phyloP scores from a whole-genome alignment of 75 land plant genomes.

The Pseudotsuga menziesii region DNA sequence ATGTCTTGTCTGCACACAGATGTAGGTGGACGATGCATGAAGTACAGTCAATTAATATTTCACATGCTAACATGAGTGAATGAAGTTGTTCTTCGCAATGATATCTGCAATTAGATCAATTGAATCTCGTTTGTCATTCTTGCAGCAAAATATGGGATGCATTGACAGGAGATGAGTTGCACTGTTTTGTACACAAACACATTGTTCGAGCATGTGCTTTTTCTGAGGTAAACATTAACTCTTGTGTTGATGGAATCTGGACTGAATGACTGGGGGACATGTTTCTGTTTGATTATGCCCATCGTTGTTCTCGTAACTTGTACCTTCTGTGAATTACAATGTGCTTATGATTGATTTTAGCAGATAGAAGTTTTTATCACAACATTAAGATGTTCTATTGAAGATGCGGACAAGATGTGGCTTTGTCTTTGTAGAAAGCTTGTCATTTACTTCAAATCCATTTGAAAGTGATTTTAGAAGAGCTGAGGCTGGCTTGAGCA shows the following conservation, averaged over 20 bases:
- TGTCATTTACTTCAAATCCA: background rate
- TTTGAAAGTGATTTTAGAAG: background rate
- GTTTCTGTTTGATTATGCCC: background rate
- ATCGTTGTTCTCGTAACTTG: background rate
- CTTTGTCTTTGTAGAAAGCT: background rate
- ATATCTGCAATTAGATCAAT: too few species aligned
- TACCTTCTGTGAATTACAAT: background rate
- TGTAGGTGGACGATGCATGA: too few species aligned
- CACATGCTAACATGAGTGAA: background rate
- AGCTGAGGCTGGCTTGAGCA: too few species aligned
- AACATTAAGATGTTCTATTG: background rate
- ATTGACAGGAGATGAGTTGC: slow-evolving; percentile 82
- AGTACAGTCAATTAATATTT: too few species aligned
- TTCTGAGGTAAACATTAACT: slow-evolving; percentile 63
- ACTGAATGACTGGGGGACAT: background rate
- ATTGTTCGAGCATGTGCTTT: slow-evolving; percentile 95
- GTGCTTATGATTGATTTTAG: background rate
- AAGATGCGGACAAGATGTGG: background rate
- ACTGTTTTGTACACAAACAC: slow-evolving; percentile 91
- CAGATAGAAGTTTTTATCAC: background rate
- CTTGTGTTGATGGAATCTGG: background rate
- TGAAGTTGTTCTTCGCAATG: background rate
- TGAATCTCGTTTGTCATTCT: background rate
- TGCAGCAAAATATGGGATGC: slow-evolving; percentile 88
- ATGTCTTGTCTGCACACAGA: too few species aligned